These are phyloP conservation scores for Debaryomyces sp. DNA, from an alignment of 1,139 yeast genomes.

Conservation along the genomic window DNA sequence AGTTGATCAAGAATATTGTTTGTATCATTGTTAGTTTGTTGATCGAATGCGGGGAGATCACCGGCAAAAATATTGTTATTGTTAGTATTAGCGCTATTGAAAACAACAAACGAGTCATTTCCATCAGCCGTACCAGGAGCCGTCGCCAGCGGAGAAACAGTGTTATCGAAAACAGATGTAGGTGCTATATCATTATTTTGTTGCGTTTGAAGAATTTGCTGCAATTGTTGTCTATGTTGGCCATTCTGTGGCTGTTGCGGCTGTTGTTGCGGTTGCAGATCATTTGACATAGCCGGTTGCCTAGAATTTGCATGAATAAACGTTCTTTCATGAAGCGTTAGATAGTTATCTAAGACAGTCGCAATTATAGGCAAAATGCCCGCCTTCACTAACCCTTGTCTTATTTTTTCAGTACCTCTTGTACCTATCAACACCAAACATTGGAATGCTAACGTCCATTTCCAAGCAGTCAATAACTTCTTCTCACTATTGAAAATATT, in stretches of 20 bases:
- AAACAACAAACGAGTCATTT: slow-evolving; percentile 2
- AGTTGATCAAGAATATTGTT: slow-evolving; percentile 4
- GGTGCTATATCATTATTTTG: slow-evolving; percentile 1
- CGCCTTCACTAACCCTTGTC: slow-evolving; percentile 86
- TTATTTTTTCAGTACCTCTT: slow-evolving; percentile 83
- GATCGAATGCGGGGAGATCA: slow-evolving; percentile 3
- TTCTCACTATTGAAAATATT: slow-evolving; percentile 48
- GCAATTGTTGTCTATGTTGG: slow-evolving; percentile 10
- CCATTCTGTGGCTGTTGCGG: slow-evolving; percentile 9
- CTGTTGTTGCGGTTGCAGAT: slow-evolving; percentile 12
- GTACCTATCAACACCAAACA: slow-evolving; percentile 90
- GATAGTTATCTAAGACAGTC: slow-evolving; percentile 85
- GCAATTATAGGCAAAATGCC: slow-evolving; percentile 91
- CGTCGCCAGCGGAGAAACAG: slow-evolving; percentile 3
- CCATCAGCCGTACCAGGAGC: slow-evolving; percentile 7
- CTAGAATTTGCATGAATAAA: slow-evolving; percentile 35
- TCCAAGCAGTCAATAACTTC: slow-evolving; percentile 79
- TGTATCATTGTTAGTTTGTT: slow-evolving; percentile 4
- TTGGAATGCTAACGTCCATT: slow-evolving; percentile 95
- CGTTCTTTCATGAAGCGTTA: slow-evolving; percentile 46
- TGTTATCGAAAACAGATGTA: slow-evolving; percentile 1
- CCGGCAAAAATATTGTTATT: slow-evolving; percentile 1
- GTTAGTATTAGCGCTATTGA: slow-evolving; percentile 1
- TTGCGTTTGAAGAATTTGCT: slow-evolving; percentile 2
- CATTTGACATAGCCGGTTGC: slow-evolving; percentile 4